Evolutionary conservation across 1,284 basidiomycete species (phyloP).

Genomic region (Puccinia novopanici): DNA sequence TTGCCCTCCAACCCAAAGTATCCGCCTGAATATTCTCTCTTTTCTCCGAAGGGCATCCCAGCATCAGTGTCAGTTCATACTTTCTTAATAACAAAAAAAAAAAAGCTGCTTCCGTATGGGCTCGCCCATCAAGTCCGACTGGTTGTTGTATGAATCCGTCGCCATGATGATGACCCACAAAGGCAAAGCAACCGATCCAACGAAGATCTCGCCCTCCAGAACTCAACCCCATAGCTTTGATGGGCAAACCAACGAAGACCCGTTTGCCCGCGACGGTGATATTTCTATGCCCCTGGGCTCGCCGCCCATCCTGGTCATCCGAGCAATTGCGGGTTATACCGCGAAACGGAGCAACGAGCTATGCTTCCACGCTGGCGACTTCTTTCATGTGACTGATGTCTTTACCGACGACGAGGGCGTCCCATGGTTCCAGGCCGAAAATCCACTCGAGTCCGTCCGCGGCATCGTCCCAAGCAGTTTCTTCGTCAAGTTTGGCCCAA

Average conservation of each 20-base stretch:
- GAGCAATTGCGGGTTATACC: slow-evolving; percentile 13
- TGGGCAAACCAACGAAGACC: background rate
- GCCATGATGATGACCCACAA: background rate
- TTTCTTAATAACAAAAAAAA: background rate
- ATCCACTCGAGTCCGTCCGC: slow-evolving; percentile 4
- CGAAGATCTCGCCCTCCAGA: background rate
- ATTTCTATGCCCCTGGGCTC: background rate
- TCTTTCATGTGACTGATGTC: slow-evolving; percentile 22
- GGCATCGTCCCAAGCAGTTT: background rate
- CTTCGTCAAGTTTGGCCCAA: slow-evolving; percentile 12
- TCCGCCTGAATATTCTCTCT: too few relatives aligned
- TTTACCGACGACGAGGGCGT: slow-evolving; percentile 5
- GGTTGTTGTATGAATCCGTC: background rate
- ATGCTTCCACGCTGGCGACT: slow-evolving; percentile 21
- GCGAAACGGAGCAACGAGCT: background rate
- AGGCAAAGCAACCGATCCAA: background rate
- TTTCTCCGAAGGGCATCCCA: background rate
- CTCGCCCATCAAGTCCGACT: background rate
- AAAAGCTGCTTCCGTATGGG: background rate
- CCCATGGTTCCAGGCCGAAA: slow-evolving; percentile 33
- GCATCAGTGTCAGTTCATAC: background rate
- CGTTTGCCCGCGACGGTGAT: slow-evolving; percentile 10
- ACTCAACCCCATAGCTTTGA: background rate
- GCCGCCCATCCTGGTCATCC: slow-evolving; percentile 20
- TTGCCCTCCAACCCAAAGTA: too few relatives aligned